Conservation (phyloP, 2,329 filamentous ascomycete genomes). For the Hypoxylon sp. region DNA sequence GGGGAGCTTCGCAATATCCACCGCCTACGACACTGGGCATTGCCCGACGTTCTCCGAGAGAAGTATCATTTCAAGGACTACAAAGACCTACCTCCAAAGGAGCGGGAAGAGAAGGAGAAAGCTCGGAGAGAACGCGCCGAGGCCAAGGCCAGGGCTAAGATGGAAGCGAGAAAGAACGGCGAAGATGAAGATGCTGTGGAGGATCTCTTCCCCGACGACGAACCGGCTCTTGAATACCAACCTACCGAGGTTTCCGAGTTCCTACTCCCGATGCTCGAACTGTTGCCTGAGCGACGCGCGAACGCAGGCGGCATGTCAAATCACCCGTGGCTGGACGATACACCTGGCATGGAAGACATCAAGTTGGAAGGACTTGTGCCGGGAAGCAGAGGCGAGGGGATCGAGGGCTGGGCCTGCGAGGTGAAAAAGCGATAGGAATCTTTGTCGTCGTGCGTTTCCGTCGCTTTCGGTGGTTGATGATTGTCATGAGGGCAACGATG, state of each 20-base stretch:
- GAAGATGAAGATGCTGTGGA: conserved; percentile 54
- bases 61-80: conserved; percentile 95
- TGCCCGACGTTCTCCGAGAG: conserved; percentile 92
- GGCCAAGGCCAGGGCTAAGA: conserved; percentile 69
- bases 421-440: conserved; percentile 80
- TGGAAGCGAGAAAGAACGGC: conserved; percentile 54
- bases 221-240: conserved; percentile 53
- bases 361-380: conserved; percentile 81
- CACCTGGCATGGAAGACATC: conserved; percentile 87
- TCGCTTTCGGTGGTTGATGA: conserved; percentile 6
- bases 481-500: conserved; percentile 6
- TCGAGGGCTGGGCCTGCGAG: conserved; percentile 93
- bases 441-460: conserved; percentile 2
- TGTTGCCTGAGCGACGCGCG: conserved; percentile 88
- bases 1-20: conserved; percentile 98
- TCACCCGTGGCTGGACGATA: conserved; percentile 85
- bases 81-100: conserved; percentile 75
- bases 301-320: conserved; percentile 97
- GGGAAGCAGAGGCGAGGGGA: conserved; percentile 88
- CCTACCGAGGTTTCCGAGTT: conserved; percentile 77
- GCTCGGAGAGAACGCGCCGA: conserved; percentile 68
- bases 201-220: conserved; percentile 51
- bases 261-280: conserved; percentile 89
- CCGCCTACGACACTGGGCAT: conserved; percentile 93
- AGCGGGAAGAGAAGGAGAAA: conserved; percentile 54